A percentile compares a stretch with the other conserved stretches of the same genome.
phyloP scores from a whole-genome alignment of 805 yeast genomes.

The Monosporozyma unispora region DNA sequence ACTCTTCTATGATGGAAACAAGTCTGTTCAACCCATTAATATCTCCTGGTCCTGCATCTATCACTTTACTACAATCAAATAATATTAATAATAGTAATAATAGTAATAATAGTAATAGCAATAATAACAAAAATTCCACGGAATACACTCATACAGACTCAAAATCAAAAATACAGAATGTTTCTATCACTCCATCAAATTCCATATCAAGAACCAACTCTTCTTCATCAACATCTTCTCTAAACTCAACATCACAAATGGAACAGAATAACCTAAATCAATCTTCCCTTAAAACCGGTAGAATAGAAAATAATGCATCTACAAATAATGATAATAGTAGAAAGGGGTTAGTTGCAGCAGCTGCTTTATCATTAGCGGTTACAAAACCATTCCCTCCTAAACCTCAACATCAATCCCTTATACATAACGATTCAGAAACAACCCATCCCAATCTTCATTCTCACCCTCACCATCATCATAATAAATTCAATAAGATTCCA shows the following conservation, averaged over 20 bases:
- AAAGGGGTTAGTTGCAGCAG: constrained; percentile 52
- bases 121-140: background rate
- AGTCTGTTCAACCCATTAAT: constrained; percentile 19
- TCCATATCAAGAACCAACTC: background rate
- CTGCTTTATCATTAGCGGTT: constrained; percentile 77
- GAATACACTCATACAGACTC: background rate
- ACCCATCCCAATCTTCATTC: too few relatives aligned
- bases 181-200: background rate
- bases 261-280: background rate
- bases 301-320: background rate
- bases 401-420: background rate
- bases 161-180: background rate
- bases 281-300: background rate
- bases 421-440: background rate
- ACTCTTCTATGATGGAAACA: constrained; percentile 4
- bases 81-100: too few relatives aligned
- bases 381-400: constrained; percentile 56
- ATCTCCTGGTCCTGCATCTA: constrained; percentile 43
- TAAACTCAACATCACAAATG: background rate
- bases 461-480: background rate
- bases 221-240: background rate
- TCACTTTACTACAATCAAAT: constrained; percentile 19
- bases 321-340: constrained; percentile 2
- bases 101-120: too few relatives aligned
- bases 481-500: constrained; percentile 15